phyloP scores from a whole-genome alignment of 768 basidiomycete genomes.

The Rhizopogon vinicolor region DNA sequence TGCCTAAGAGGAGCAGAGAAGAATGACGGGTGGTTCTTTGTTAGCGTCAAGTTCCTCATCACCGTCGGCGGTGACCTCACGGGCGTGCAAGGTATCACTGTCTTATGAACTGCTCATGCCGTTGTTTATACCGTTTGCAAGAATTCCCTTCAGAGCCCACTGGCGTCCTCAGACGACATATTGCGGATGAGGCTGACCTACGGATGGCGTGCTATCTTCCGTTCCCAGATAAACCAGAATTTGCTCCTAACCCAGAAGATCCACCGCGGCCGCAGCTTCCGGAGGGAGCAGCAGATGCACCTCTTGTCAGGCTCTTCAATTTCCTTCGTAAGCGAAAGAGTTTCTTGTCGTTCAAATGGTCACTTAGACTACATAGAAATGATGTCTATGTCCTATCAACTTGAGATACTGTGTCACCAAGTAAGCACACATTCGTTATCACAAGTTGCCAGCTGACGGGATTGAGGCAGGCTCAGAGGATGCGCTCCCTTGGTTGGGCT shows the following conservation, averaged over 20 bases:
- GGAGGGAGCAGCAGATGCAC: slow-evolving; percentile 67
- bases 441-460: neutral
- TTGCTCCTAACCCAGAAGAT: slow-evolving; percentile 35
- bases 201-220: slow-evolving; percentile 63
- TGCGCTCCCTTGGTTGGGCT: slow-evolving; percentile 85
- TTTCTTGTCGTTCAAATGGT: neutral
- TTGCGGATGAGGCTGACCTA: slow-evolving; percentile 68
- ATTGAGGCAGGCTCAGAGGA: slow-evolving; percentile 52
- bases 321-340: slow-evolving; percentile 67
- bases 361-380: slow-evolving; percentile 49
- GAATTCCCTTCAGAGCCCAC: slow-evolving; percentile 72
- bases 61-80: slow-evolving; percentile 71
- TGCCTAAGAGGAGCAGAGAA: slow-evolving; percentile 67
- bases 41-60: slow-evolving; percentile 70
- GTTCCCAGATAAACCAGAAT: slow-evolving; percentile 35
- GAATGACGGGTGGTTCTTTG: slow-evolving; percentile 84
- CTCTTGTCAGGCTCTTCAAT: slow-evolving; percentile 81
- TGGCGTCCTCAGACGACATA: slow-evolving; percentile 58
- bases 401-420: slow-evolving; percentile 86
- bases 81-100: slow-evolving; percentile 55
- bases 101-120: neutral
- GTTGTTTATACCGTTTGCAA: neutral
- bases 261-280: slow-evolving; percentile 48
- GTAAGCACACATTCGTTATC: slow-evolving; percentile 18
- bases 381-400: slow-evolving; percentile 88